Evolutionary conservation across 2,329 filamentous ascomycete species (phyloP).

Genomic region (Scedosporium minutisporum): DNA sequence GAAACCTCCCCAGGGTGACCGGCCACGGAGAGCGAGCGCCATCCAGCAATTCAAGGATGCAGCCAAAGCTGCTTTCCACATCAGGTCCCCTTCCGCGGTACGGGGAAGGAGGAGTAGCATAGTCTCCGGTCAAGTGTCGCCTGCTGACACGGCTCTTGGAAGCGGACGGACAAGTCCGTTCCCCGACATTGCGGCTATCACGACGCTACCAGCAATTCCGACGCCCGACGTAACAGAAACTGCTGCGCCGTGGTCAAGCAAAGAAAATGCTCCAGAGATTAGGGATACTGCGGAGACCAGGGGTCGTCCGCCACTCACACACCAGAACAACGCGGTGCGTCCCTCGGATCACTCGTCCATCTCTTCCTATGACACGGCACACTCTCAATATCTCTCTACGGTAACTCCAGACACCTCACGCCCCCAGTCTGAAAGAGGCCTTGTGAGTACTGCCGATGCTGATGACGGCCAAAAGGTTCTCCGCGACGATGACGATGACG

Average conservation of each 20-base stretch:
- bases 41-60: constrained; percentile 26
- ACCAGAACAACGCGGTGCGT: constrained; percentile 13
- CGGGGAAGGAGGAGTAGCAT: background rate
- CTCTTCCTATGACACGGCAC: constrained; percentile 25
- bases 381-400: constrained; percentile 13
- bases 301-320: constrained; percentile 10
- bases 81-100: constrained; percentile 1
- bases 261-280: constrained; percentile 5
- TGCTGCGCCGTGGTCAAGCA: background rate
- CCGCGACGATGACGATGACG: constrained; percentile 9
- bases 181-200: background rate
- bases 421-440: constrained; percentile 25
- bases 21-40: constrained; percentile 8
- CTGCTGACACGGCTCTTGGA: background rate
- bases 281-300: constrained; percentile 6
- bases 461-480: constrained; percentile 8
- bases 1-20: background rate
- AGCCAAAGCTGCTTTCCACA: constrained; percentile 22
- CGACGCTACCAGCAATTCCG: constrained; percentile 13
- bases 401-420: constrained; percentile 31
- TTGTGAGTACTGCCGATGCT: background rate
- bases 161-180: background rate
- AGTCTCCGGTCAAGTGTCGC: background rate
- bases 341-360: constrained; percentile 28
- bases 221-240: constrained; percentile 11